Percentiles rank a stretch among this genome's conserved stretches.
Evolutionary conservation across 2,329 filamentous ascomycete species (phyloP).

Genomic region (Arthrinium puccinioides): DNA sequence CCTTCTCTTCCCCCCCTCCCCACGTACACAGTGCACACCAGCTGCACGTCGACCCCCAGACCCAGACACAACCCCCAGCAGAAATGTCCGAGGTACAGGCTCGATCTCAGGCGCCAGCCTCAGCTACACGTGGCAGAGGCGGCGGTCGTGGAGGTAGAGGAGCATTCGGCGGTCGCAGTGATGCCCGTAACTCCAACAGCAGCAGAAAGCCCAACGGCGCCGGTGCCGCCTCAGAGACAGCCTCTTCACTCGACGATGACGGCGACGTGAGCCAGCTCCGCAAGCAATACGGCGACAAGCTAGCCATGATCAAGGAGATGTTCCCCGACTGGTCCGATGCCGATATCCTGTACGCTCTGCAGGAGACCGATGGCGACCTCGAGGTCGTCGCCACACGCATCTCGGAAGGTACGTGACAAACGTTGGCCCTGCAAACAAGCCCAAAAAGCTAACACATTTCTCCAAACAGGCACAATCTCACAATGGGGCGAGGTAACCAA

Average conservation of each 20-base stretch:
- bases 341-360: constrained; percentile 85
- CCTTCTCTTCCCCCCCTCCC: constrained; percentile 1
- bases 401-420: constrained; percentile 56
- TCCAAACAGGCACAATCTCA: constrained; percentile 59
- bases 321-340: constrained; percentile 94
- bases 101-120: constrained; percentile 59
- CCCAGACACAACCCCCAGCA: no score
- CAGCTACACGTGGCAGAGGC: constrained; percentile 78
- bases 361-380: constrained; percentile 79
- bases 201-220: constrained; percentile 62
- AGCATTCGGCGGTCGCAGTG: constrained; percentile 63
- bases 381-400: constrained; percentile 70
- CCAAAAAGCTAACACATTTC: no score
- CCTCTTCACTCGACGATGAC: constrained; percentile 64
- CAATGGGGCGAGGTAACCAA: constrained; percentile 81
- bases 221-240: constrained; percentile 46
- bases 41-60: no score
- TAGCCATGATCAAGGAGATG: constrained; percentile 80
- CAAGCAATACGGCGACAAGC: constrained; percentile 76
- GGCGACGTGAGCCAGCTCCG: constrained; percentile 88
- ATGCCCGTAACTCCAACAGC: constrained; percentile 51
- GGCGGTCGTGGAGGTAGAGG: constrained; percentile 79
- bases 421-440: no score
- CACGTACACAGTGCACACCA: constrained; percentile 13
- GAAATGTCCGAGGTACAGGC: constrained; percentile 92